A percentile compares a stretch with the other conserved stretches of the same genome.
phyloP scores from a whole-genome alignment of 202 grass and related monocot species.

The Zizania palustris region DNA sequence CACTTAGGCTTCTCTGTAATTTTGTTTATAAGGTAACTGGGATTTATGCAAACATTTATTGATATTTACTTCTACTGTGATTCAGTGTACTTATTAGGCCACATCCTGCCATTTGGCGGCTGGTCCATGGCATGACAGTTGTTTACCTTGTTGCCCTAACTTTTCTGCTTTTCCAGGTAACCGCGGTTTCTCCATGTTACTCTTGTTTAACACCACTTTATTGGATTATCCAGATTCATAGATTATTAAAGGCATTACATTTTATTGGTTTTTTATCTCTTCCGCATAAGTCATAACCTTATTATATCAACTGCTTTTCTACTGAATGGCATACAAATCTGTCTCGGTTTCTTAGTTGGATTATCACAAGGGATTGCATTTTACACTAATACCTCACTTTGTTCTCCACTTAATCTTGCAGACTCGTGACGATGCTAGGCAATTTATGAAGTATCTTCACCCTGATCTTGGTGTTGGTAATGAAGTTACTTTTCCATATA shows the following conservation, averaged over 20 bases:
- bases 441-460: conserved; percentile 98
- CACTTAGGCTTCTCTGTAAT: conserved; percentile 19
- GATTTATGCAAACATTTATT: conserved; percentile 37
- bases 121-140: conserved; percentile 95
- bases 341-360: background rate
- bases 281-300: conserved; percentile 22
- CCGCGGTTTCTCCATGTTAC: conserved; percentile 33
- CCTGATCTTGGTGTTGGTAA: conserved; percentile 96
- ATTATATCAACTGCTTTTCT: conserved; percentile 11
- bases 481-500: conserved; percentile 37
- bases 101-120: conserved; percentile 97
- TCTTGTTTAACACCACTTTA: conserved; percentile 8
- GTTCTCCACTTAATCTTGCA: conserved; percentile 43
- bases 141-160: conserved; percentile 95
- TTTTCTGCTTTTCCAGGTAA: conserved; percentile 99
- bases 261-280: conserved; percentile 14
- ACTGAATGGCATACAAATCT: conserved; percentile 12
- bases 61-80: conserved; percentile 47
- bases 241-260: conserved; percentile 1
- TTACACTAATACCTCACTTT: background rate
- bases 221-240: conserved; percentile 14
- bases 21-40: conserved; percentile 3
- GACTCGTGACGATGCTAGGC: conserved; percentile 93
- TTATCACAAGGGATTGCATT: background rate
- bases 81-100: conserved; percentile 97